Conservation (phyloP, 139 green algal species). For the Zygnema circumcarinatum region DNA sequence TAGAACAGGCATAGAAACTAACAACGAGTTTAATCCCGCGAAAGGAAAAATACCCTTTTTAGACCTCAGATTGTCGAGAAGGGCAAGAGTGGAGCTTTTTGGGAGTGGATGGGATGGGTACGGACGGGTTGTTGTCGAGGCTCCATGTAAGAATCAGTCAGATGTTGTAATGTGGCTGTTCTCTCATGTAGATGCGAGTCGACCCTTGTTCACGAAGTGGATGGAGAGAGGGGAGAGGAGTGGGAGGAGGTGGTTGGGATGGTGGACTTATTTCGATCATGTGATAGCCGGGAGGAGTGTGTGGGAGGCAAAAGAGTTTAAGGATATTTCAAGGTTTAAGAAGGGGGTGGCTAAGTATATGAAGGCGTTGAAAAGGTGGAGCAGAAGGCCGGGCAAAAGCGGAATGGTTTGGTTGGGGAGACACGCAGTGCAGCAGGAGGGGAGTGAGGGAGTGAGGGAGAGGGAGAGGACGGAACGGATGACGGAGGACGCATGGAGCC, state of each 20-base stretch:
- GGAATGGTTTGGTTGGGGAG: background rate
- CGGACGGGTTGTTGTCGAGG: background rate
- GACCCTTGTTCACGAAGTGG: background rate
- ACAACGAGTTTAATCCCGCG: background rate
- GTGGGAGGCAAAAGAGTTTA: background rate
- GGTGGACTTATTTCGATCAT: background rate
- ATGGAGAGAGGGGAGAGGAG: conserved; percentile 1
- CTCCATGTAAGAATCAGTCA: background rate
- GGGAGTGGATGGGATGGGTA: background rate
- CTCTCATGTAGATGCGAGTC: background rate
- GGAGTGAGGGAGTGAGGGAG: background rate
- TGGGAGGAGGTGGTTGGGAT: background rate
- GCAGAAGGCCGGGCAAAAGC: background rate
- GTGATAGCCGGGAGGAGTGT: background rate
- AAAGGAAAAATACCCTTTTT: background rate
- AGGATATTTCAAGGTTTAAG: background rate
- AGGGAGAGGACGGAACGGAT: background rate
- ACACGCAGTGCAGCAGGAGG: conserved; percentile 2
- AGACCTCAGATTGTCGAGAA: background rate
- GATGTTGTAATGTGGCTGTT: background rate
- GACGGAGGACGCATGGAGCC: background rate
- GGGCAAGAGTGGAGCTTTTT: background rate
- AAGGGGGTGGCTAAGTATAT: background rate
- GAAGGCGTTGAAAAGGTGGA: background rate
- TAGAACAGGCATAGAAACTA: background rate